Base-by-base conservation (phyloP, 2,329 filamentous ascomycete genomes). In the Sporothrix schenckii region DNA sequence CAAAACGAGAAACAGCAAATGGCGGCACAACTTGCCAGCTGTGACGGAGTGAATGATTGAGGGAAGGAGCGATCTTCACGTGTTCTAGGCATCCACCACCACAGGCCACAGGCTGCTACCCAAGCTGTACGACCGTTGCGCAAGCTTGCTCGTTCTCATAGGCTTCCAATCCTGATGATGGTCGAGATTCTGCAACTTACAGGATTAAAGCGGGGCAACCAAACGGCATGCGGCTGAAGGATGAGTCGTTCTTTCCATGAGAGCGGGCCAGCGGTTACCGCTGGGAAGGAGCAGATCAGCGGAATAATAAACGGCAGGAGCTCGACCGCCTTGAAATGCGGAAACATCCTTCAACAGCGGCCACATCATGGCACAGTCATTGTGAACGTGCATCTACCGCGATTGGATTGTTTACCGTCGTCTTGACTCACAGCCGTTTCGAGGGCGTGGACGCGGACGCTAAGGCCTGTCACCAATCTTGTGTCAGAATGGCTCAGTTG, bases 71-170 rank as follows among this genome's bases (percentile, higher is more conserved):
- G 11, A 49, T 30, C 27, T 65, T 56, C 60, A 66, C 60, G 58
- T 69, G 68, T 34, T 65, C 44, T 69, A 69, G 68, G 68, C 68
- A 66, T 52, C 68, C 58, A 49, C 49, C 21, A 13, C 39, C 54
- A 61, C 54, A 61, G 56, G 66, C 66, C 54, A 61, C 54, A 61
- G 56, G 66, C 66, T 52, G 54, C 66, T 34, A 39, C 63, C 44
- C 30, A 21, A 7, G 52, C 19, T 39, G 24, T 14, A 52, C 11
- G 10, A 24, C 30, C 0, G 24, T 34, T 61, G 56, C 39, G n/a
- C 34, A 2, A 61, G 34, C 7, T 60, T 16, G 5, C 54, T 14
- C 10, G 50, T 14, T 9, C 52, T 47, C 34, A 34, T 41, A 49
- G 66, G 50, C 66, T 16, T 34, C 63, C 47, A 66, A 27, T 53